phyloP scores from a whole-genome alignment of 2,329 filamentous ascomycete genomes.

The Monilinia fructigena region DNA sequence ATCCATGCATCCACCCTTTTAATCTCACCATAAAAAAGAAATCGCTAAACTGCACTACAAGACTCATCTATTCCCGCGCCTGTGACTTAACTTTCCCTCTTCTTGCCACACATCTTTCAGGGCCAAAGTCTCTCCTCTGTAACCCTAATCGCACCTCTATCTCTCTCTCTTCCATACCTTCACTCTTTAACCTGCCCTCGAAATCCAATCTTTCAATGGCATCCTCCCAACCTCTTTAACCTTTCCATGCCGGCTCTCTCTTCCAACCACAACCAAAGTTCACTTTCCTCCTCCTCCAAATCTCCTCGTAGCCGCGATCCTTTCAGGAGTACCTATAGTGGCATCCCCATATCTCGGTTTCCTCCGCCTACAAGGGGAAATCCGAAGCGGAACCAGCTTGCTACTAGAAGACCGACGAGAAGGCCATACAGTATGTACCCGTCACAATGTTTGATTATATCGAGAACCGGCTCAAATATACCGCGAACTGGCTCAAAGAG shows the following conservation, averaged over 20 bases:
- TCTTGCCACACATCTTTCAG: conserved; percentile 68
- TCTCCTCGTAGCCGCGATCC: conserved; percentile 86
- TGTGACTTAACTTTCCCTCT: conserved; percentile 18
- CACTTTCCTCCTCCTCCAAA: conserved; percentile 53
- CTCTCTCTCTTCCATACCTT: conserved; percentile 35
- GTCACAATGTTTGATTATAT: conserved; percentile 69
- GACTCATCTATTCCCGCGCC: background rate
- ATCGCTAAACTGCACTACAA: background rate
- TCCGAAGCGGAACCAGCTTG: conserved; percentile 70
- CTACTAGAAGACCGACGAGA: conserved; percentile 68
- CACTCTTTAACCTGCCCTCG: conserved; percentile 31
- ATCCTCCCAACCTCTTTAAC: conserved; percentile 57
- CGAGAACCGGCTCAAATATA: conserved; percentile 66
- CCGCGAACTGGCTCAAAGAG: conserved; percentile 74
- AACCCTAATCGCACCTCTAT: conserved; percentile 49
- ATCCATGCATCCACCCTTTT: too few species aligned
- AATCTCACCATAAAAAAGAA: background rate
- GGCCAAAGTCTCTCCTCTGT: conserved; percentile 82
- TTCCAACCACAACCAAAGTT: conserved; percentile 41
- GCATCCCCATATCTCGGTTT: conserved; percentile 43
- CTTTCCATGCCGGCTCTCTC: conserved; percentile 59
- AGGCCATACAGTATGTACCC: conserved; percentile 73
- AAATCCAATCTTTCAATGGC: conserved; percentile 35
- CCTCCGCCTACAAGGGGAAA: conserved; percentile 41
- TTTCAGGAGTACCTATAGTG: conserved; percentile 54